Evolutionary conservation across 257 asterid species (phyloP), one percentile per base, ranked within the genome.

Genomic region (Phtheirospermum japonicum): DNA sequence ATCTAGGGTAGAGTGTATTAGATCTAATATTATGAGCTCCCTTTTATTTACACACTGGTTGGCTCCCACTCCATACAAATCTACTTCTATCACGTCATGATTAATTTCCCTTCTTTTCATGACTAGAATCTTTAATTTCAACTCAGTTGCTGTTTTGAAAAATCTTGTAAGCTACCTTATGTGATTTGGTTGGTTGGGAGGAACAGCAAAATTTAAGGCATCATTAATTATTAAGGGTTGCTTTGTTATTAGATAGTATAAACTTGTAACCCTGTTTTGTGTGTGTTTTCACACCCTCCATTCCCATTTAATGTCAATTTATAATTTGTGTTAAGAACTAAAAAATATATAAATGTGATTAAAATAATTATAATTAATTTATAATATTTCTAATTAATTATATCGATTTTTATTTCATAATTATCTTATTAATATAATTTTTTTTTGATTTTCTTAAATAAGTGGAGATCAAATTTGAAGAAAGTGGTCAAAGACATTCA

Each of bases 21-120:
- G 16, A 40, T 30, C 59, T 39, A 17, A 48, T 17, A 36, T 20
- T 9, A 16, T 56, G 20, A 61, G 55, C 10, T 40, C 28, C 2
- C 1, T 23, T 42, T 11, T 40, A 1, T 40, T 40, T 12, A 42
- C 49, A 42, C 49, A 42, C 17, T 42, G 10, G 49, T 42, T 42
- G 49, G 49, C n/a, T 42, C 12, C 49, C 49, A 2, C 16, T 17
- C 64, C 45, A 48, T 26, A 48, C 48, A 31, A 48, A 66, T 66
- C 73, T 42, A 64, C 68, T 70, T 71, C 80, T 51, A 75, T 75
- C 80, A 61, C 66, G 66, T 75, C 80, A 71, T 4, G 46, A 55
- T 70, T 70, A 43, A 66, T 71, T 43, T 55, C 74, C 68, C 76
- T 75, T 75, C 80, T 75, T 75, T 75, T 57, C 40, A 70, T 65